phyloP scores from a whole-genome alignment of 805 yeast genomes.

The Yamadazyma phyllophila region DNA sequence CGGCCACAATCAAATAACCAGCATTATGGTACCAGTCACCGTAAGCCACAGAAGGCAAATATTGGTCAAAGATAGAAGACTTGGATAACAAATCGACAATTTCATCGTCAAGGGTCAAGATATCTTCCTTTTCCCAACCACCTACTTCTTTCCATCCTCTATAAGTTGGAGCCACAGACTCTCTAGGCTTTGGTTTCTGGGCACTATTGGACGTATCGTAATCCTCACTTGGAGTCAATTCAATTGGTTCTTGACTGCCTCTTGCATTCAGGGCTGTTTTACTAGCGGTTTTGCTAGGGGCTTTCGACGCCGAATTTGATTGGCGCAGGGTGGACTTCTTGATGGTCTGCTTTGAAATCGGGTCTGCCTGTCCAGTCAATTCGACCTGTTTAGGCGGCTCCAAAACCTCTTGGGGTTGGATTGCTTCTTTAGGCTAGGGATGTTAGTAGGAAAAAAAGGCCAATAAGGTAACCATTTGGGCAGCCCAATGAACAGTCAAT shows the following conservation, averaged over 20 bases:
- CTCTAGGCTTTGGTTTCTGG: conserved; percentile 43
- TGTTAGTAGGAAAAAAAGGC: conserved; percentile 7
- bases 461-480: neutral
- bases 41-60: conserved; percentile 69
- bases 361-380: conserved; percentile 11
- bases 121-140: conserved; percentile 73
- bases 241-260: conserved; percentile 7
- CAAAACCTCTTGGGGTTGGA: conserved; percentile 15
- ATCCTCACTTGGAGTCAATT: conserved; percentile 35
- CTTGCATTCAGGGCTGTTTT: conserved; percentile 1
- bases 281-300: conserved; percentile 9
- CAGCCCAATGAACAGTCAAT: too few relatives aligned
- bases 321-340: conserved; percentile 6
- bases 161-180: conserved; percentile 61
- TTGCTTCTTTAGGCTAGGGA: conserved; percentile 1
- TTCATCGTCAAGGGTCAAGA: conserved; percentile 65
- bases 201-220: conserved; percentile 31
- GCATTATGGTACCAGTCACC: conserved; percentile 97
- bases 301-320: conserved; percentile 4
- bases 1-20: conserved; percentile 67
- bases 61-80: conserved; percentile 71
- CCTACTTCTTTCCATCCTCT: conserved; percentile 96
- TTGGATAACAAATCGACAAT: conserved; percentile 65
- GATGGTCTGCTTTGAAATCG: conserved; percentile 8
- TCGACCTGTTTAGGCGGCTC: conserved; percentile 14